These are phyloP conservation scores for Chaetomium cochliodes DNA, from an alignment of 495 filamentous ascomycete species.

Conservation along the genomic window DNA sequence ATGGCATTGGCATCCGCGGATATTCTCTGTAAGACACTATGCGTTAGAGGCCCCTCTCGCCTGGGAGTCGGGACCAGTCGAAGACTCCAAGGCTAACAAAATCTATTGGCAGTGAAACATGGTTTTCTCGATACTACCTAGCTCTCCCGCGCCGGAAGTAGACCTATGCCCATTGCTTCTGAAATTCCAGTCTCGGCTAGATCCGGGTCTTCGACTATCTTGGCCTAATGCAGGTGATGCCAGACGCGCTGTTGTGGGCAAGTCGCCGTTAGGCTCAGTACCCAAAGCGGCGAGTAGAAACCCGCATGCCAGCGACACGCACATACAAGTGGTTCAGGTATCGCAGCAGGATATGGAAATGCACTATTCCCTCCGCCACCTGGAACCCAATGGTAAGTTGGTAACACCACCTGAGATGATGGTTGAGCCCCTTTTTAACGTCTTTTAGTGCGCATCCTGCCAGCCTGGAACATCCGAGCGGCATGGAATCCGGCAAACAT, in stretches of 20 bases:
- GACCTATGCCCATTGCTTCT: not conserved
- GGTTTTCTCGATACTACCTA: not conserved
- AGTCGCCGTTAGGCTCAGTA: slow-evolving; percentile 6
- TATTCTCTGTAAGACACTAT: not conserved
- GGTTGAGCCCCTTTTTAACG: not conserved
- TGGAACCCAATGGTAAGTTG: not conserved
- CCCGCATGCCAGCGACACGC: not conserved
- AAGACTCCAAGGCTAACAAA: not conserved
- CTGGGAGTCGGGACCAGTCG: not conserved
- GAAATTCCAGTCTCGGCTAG: not conserved
- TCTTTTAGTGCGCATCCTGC: not conserved
- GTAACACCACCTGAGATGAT: slow-evolving; percentile 11
- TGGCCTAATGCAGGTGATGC: slow-evolving; percentile 34
- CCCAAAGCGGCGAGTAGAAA: not conserved
- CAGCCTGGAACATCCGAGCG: not conserved
- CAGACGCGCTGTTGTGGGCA: slow-evolving; percentile 30
- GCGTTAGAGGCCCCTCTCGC: not conserved
- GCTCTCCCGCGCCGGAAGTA: not conserved
- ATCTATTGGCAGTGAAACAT: not conserved
- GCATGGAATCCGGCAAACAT: not conserved
- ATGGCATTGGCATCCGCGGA: slow-evolving; percentile 5
- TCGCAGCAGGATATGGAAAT: slow-evolving; percentile 31
- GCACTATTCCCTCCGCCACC: slow-evolving; percentile 23
- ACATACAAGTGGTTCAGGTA: slow-evolving; percentile 27
- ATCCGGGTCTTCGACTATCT: slow-evolving; percentile 30